These are phyloP conservation scores for Trypethelium eluteriae DNA, from an alignment of 495 filamentous ascomycete genomes.

Conservation along the genomic window DNA sequence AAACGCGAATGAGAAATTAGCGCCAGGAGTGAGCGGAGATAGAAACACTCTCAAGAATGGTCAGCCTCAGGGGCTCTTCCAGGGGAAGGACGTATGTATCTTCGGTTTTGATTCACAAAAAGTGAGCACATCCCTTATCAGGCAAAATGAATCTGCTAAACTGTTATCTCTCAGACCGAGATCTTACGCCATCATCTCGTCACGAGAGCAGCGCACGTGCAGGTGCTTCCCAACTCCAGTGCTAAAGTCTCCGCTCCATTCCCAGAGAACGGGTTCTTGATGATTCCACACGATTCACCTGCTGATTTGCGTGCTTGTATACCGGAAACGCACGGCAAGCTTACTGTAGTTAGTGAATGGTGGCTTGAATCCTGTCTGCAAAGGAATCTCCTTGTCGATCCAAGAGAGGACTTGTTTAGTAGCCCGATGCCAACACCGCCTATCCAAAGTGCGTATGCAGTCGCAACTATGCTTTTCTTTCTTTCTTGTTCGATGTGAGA, in stretches of 20 bases:
- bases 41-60: slow-evolving; percentile 16
- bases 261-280: slow-evolving; percentile 42
- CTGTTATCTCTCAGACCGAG: slow-evolving; percentile 32
- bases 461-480: background rate
- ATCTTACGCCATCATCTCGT: slow-evolving; percentile 46
- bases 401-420: slow-evolving; percentile 62
- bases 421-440: slow-evolving; percentile 64
- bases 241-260: slow-evolving; percentile 33
- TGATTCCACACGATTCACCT: slow-evolving; percentile 48
- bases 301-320: slow-evolving; percentile 30
- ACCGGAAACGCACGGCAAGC: slow-evolving; percentile 27
- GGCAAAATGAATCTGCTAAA: background rate
- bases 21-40: background rate
- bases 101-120: slow-evolving; percentile 56
- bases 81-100: slow-evolving; percentile 53
- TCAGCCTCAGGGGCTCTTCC: slow-evolving; percentile 41
- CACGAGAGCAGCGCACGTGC: slow-evolving; percentile 47
- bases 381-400: slow-evolving; percentile 59
- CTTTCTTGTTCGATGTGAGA: no score
- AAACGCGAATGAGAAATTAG: background rate
- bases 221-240: slow-evolving; percentile 39
- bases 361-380: slow-evolving; percentile 87
- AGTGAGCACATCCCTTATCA: slow-evolving; percentile 29
- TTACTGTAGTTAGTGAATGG: slow-evolving; percentile 70
- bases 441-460: slow-evolving; percentile 46